phyloP scores from a whole-genome alignment of 129 eudicot species.

The Centella asiatica region DNA sequence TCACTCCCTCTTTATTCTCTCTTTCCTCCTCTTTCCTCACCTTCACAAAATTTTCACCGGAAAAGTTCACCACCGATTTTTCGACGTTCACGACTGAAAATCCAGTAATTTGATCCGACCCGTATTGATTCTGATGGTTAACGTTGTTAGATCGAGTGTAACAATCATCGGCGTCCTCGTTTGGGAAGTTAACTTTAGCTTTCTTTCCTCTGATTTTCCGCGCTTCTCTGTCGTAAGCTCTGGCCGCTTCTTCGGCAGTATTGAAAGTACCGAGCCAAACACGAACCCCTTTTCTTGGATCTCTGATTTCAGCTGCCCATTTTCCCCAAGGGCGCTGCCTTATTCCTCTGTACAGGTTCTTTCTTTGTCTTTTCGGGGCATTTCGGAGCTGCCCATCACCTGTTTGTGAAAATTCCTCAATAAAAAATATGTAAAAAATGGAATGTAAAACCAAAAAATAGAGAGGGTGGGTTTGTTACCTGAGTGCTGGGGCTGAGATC shows the following conservation, averaged over 20 bases:
- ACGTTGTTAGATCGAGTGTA: neutral
- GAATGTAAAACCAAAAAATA: neutral
- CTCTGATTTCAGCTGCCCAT: constrained; percentile 98
- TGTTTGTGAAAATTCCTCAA: constrained; percentile 21
- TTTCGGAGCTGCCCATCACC: constrained; percentile 26
- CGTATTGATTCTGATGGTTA: constrained; percentile 7
- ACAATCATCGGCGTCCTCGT: constrained; percentile 22
- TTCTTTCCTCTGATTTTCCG: constrained; percentile 75
- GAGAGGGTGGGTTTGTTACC: constrained; percentile 19
- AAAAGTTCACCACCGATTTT: too few species aligned
- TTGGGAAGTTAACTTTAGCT: constrained; percentile 91
- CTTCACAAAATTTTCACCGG: too few species aligned
- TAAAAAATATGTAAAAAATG: neutral
- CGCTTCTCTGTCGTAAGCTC: constrained; percentile 87
- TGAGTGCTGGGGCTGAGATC: constrained; percentile 24
- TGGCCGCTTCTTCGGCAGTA: constrained; percentile 90
- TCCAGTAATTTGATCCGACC: neutral
- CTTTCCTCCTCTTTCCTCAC: constrained; percentile 2
- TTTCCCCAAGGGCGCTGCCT: constrained; percentile 98
- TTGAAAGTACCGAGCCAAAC: constrained; percentile 93
- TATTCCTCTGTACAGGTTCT: constrained; percentile 81
- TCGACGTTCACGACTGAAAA: constrained; percentile 4
- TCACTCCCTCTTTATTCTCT: neutral
- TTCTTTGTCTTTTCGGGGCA: constrained; percentile 46
- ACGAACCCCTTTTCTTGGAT: constrained; percentile 87